Base-by-base conservation (phyloP, 345 rosid genomes). In the Syzygium aqueum region DNA sequence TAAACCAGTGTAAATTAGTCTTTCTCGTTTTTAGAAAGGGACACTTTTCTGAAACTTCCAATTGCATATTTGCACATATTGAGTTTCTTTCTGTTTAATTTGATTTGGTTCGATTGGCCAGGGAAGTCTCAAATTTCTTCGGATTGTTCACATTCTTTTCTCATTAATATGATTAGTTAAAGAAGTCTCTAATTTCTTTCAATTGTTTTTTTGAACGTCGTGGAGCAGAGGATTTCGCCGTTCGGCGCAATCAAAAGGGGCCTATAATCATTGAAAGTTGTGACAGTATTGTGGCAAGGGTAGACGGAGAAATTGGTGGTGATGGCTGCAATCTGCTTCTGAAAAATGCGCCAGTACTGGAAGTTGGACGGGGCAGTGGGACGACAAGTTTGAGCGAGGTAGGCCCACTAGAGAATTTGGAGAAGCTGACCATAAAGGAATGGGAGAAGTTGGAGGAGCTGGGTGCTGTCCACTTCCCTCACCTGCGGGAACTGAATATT, bases 121-220 rank as follows among this genome's bases (percentile, higher is more conserved):
- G 0, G 2, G 3, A 14, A 6, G 43, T 63, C 77, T 28, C 77
- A 14, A 63, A 61, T 61, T 61, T 61, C 19, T 61, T 61, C 8
- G 14, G 4, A 2, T 28, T 28, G 21, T 63, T 28, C 3, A 6
- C 21, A 15, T 63, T 63, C 40, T 43, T 43, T 43, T 65, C 40
- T 65, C 77, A 15, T 61, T 61, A 61, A 27, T 13, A 27, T n/a
- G 67, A 61, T n/a, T n/a, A 5, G 67, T 27, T 8, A 61, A n/a
- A 0, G 33, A n/a, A 61, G 33, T 13, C 3, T 57, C 63, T 57
- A 23, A 57, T 57, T 57, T 59, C 30, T 59, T 59, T 5, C 0
- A 59, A 25, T 59, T 27, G 0, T 59, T 59, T 59, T 27, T 0
- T 27, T 0, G 5, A 25, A 5, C 0, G 3, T 5, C 2, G 15